Base-by-base conservation (phyloP, 768 basidiomycete species). In the Psilocybe sp. region DNA sequence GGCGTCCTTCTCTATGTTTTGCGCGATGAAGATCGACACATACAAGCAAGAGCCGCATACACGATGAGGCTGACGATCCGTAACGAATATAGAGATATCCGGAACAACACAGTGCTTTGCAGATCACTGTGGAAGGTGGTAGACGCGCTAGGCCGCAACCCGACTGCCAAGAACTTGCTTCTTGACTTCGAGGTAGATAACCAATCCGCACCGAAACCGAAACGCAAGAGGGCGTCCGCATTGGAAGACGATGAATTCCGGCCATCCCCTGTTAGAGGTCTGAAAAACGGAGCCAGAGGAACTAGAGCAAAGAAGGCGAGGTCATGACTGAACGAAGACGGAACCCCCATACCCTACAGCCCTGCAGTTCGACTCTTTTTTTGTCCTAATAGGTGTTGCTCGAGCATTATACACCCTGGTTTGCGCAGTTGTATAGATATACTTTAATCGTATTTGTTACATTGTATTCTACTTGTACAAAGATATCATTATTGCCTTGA, bases 1-100 rank as follows among this genome's bases (percentile, higher is more conserved):
- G 90, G 88, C 49, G 80, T 90, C 16, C 63, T 89, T 11, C 70
- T 91, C 11, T 87, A 71, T 57, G 66, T 81, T 4, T 68, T 89
- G 48, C 72, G 75, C 12, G 67, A 74, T 18, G 70, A 64, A 51
- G 39, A 70, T 4, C 61, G 73, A 16, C 64, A 74, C 31, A 74
- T 80, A 2, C 77, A 75, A 36, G 85, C 85, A 1, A 64, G 65
- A 5, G 80, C 80, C 13, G 75, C 91, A 19, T 69, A 77, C 48
- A 62, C 76, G 46, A 73, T 93, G 57, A 81, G 89, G 38, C 58
- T 60, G 34, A 63, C 72, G 16, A 74, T 89, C 18, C 80, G 87
- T 47, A 66, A 71, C 31, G 64, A 75, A 44, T 83, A 79, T 64
- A 70, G 66, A 20, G 89, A 91, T 61, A 70, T 92, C 44, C 81